These are phyloP conservation scores for Sungouiozyma ichnusensis DNA, from an alignment of 805 yeast species.

Conservation along the genomic window DNA sequence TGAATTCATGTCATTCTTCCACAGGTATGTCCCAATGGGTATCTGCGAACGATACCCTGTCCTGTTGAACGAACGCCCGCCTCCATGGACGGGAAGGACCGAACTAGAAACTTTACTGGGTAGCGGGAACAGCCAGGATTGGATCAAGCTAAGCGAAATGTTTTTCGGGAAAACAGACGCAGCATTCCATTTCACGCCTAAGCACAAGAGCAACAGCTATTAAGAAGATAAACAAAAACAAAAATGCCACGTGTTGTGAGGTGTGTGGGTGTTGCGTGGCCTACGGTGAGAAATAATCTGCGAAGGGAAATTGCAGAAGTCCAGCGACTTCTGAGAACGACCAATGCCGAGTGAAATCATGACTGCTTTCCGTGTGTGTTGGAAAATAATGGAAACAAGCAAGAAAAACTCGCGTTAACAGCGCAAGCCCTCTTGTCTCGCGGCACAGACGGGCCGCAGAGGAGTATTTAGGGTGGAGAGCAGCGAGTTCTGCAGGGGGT, in stretches of 20 bases:
- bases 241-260: slow-evolving; percentile 21
- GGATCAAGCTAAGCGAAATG: slow-evolving; percentile 95
- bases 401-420: too few relatives aligned
- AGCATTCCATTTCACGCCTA: slow-evolving; percentile 72
- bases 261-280: not conserved
- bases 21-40: slow-evolving; percentile 90
- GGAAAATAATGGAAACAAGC: too few relatives aligned
- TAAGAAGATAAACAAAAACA: not conserved
- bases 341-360: too few relatives aligned
- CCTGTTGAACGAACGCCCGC: slow-evolving; percentile 86
- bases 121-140: slow-evolving; percentile 75
- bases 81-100: slow-evolving; percentile 83
- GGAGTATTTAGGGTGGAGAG: too few relatives aligned
- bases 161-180: slow-evolving; percentile 80
- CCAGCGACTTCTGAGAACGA: not conserved
- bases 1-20: slow-evolving; percentile 89
- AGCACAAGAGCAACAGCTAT: slow-evolving; percentile 85
- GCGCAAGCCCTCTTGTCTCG: too few relatives aligned
- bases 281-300: not conserved
- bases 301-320: not conserved
- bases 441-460: too few relatives aligned
- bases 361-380: too few relatives aligned
- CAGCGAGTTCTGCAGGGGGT: not conserved
- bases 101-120: slow-evolving; percentile 87
- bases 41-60: slow-evolving; percentile 83